Conservation (phyloP, 2,329 filamentous ascomycete genomes). For the Sarocladium brachiariae region DNA sequence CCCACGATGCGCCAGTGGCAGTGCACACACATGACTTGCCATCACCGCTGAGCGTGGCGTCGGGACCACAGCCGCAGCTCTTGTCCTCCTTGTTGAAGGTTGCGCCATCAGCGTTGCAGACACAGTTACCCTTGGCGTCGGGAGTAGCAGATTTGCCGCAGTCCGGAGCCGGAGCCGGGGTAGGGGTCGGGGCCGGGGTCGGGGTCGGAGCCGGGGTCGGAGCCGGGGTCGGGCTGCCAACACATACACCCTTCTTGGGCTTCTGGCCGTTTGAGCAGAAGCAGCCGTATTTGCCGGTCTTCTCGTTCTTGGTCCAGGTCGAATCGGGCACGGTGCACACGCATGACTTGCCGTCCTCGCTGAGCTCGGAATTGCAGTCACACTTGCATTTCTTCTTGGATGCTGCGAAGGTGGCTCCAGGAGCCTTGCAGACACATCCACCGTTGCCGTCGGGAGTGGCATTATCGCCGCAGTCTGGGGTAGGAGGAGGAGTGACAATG, state of each 20-base stretch:
- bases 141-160: background rate
- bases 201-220: too few species aligned
- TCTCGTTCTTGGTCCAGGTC: background rate
- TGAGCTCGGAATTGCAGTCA: background rate
- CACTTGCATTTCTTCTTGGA: background rate
- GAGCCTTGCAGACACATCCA: background rate
- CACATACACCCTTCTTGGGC: background rate
- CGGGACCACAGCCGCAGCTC: background rate
- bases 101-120: slow-evolving; percentile 3
- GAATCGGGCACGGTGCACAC: background rate
- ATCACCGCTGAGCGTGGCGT: background rate
- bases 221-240: background rate
- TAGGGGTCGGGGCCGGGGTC: too few species aligned
- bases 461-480: background rate
- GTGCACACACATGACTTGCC: slow-evolving; percentile 1
- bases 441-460: background rate
- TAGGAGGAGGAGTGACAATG: background rate
- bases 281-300: background rate
- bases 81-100: background rate
- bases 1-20: background rate
- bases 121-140: background rate
- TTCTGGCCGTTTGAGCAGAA: background rate
- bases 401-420: background rate
- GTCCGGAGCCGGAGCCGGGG: background rate
- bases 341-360: background rate